Percentiles rank a stretch among this genome's conserved stretches.
phyloP scores from a whole-genome alignment of 352 stramenopile species.

The Globisporangium splendens region DNA sequence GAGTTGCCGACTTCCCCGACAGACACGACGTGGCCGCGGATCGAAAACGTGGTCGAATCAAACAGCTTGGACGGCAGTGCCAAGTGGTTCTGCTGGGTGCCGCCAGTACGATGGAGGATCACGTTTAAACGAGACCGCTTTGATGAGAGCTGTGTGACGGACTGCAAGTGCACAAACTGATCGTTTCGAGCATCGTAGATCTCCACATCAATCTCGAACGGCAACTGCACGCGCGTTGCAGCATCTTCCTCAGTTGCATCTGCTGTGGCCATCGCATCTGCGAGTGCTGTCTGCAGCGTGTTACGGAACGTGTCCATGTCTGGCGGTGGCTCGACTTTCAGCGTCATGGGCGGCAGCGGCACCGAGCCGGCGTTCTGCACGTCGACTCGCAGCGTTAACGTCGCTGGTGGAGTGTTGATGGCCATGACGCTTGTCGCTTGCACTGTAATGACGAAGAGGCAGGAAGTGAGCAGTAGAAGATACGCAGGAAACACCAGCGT shows the following conservation, averaged over 20 bases:
- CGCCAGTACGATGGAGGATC: conserved; percentile 20
- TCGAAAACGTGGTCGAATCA: conserved; percentile 45
- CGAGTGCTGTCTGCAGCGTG: conserved; percentile 4
- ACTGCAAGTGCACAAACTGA: conserved; percentile 26
- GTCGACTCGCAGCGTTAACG: conserved; percentile 16
- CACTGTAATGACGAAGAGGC: neutral
- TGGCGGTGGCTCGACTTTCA: conserved; percentile 4
- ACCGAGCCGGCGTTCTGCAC: conserved; percentile 11
- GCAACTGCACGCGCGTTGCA: neutral
- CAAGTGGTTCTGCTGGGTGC: conserved; percentile 19
- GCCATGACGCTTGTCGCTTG: neutral
- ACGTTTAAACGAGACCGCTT: conserved; percentile 39
- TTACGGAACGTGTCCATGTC: conserved; percentile 5
- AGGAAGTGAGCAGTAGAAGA: neutral
- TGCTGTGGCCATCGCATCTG: neutral
- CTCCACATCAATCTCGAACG: conserved; percentile 31
- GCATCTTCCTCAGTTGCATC: neutral
- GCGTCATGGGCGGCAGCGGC: conserved; percentile 5
- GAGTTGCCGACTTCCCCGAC: conserved; percentile 78
- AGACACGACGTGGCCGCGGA: conserved; percentile 43
- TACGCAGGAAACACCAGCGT: neutral
- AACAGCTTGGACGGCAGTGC: conserved; percentile 61
- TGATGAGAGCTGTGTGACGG: conserved; percentile 20
- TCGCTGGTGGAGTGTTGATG: neutral
- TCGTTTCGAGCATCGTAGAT: conserved; percentile 33